Percentiles rank a stretch among this genome's conserved stretches.
Conservation (phyloP, 805 yeast species). For the Saccharomyces eubayanus region DNA sequence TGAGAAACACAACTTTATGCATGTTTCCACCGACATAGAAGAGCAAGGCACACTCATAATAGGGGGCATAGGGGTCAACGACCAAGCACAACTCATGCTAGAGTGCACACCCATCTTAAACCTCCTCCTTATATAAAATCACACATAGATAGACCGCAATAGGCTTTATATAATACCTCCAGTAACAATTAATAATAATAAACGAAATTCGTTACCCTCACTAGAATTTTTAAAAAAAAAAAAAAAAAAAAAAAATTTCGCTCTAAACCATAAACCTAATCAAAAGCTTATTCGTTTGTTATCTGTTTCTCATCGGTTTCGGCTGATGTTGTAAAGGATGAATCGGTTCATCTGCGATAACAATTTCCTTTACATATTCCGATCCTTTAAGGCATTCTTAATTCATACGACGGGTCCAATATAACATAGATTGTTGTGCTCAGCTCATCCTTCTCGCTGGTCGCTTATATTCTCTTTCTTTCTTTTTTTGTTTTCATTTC, state of each 20-base stretch:
- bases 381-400: neutral
- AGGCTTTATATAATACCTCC: neutral
- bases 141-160: neutral
- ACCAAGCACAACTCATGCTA: slow-evolving; percentile 17
- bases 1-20: neutral
- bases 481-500: neutral
- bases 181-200: neutral
- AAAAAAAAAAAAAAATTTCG: neutral
- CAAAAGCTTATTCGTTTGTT: neutral
- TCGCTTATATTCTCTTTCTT: neutral
- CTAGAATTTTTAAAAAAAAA: neutral
- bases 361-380: neutral
- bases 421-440: neutral
- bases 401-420: neutral
- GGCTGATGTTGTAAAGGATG: neutral
- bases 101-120: slow-evolving; percentile 25
- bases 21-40: neutral
- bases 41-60: neutral
- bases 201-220: neutral
- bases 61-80: slow-evolving; percentile 6
- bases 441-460: neutral
- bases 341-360: neutral
- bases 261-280: neutral
- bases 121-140: slow-evolving; percentile 6
- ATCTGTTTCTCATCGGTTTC: neutral